Base-by-base conservation (phyloP, 2,329 filamentous ascomycete species). In the Rosellinia necatrix region DNA sequence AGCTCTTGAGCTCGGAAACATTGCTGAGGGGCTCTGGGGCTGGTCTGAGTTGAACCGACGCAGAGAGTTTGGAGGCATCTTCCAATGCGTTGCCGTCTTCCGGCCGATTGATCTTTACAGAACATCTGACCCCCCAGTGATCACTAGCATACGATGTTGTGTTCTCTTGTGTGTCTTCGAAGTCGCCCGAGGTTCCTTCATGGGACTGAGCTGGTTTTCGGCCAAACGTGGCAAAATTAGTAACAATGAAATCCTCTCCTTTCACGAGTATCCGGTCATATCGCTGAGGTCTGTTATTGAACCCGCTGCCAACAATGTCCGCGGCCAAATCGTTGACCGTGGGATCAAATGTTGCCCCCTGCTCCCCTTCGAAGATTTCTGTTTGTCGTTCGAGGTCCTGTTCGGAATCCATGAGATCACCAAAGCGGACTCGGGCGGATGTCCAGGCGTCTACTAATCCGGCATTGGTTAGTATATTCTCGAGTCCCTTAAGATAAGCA, bases 291-390 rank as follows among this genome's bases (percentile, higher is more conserved):
- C 83, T 76, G 61, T 78, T 79, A 43, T 82, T 77, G 42, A 75
- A 70, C 1, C 77, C 76, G 41, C 67, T 73, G 3, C 75, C 75
- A 1, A 80, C 77, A 3, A 78, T 78, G 9, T 75, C 72, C 1
- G 79, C 76, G 3, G 86, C 85, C 10, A 87, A 73, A 1, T 70
- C 67, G 62, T 89, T 89, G 5, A 71, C 71, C 2, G 71, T 71
- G 0, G 85, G 85, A 63, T 89, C 80, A 66, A 86, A 89, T 0
- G 86, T 89, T 3, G 84, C 83, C 1, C 85, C 86, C 58, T 84
- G 77, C 66, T 88, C 85, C 1, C 85, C 86, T 49, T 83, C 79
- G 25, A 77, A 78, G 0, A 76, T 58, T 13, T 77, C 72, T 9
- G 69, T 64, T 5, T 63, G 44, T 6, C 56, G 50, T 13, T 56